A percentile compares a stretch with the other conserved stretches of the same genome.
Conservation (phyloP, 768 basidiomycete genomes). For the Dioszegia crocea region DNA sequence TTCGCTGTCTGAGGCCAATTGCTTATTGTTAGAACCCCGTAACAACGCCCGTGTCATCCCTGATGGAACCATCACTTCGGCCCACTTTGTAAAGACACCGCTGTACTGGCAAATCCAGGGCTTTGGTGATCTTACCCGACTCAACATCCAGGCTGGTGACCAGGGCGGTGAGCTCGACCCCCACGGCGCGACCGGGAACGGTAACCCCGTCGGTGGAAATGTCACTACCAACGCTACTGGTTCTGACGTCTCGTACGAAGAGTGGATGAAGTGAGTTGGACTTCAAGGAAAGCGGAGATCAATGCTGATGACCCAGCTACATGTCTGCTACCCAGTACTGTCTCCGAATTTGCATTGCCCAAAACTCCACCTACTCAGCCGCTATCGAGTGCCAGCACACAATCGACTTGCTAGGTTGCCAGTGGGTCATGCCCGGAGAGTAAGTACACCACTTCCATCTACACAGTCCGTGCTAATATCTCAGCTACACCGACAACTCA, state of each 20-base stretch:
- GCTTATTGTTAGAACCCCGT: conserved; percentile 50
- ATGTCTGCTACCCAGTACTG: conserved; percentile 54
- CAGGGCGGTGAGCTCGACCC: conserved; percentile 54
- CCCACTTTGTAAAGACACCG: conserved; percentile 54
- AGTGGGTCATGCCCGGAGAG: conserved; percentile 51
- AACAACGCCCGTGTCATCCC: conserved; percentile 54
- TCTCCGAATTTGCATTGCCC: conserved; percentile 54
- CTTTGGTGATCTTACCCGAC: conserved; percentile 51
- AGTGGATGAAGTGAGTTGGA: conserved; percentile 51
- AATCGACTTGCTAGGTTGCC: conserved; percentile 50
- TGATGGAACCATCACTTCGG: conserved; percentile 50
- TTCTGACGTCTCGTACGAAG: conserved; percentile 51
- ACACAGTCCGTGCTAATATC: background rate
- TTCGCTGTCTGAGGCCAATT: conserved; percentile 28
- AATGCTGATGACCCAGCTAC: conserved; percentile 37
- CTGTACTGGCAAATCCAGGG: conserved; percentile 52
- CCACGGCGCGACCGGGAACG: conserved; percentile 51
- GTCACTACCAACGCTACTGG: conserved; percentile 50
- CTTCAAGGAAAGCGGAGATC: background rate
- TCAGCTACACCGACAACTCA: conserved; percentile 47
- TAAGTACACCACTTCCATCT: conserved; percentile 32
- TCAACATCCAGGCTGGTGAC: conserved; percentile 52
- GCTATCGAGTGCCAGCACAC: conserved; percentile 50
- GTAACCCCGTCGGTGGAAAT: conserved; percentile 52
- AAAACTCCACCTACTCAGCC: conserved; percentile 50